Evolutionary conservation across 2,329 filamentous ascomycete genomes (phyloP), one percentile per base, ranked within the genome.

Genomic region (Tolypocladium sp.): DNA sequence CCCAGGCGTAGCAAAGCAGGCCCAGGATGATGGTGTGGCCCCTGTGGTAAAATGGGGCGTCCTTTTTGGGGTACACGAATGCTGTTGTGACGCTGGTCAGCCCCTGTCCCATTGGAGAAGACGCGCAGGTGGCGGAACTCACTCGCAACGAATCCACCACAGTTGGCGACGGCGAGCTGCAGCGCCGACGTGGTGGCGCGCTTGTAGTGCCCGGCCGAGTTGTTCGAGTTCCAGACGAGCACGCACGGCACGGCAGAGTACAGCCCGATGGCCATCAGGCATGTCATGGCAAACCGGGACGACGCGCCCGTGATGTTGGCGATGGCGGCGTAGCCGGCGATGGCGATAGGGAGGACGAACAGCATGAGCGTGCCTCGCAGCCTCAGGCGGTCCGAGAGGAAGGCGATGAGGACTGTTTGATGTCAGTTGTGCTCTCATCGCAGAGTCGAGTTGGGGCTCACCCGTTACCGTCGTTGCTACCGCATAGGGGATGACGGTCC

Each of bases 151-250:
- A 89, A 87, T 0, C 86, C 86, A 53, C 86, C 86, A 9, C 79
- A 82, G 63, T 90, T 89, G 0, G 86, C 86, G 63, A 89, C 82
- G 1, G 82, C 82, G 33, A 89, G 74, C 69, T 89, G 86, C 64
- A 89, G 65, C 0, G 82, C 87, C 1, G 82, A 82, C 0, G 86
- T 86, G 0, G 86, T 89, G 0, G 87, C 86, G 17, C 87, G 75
- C 69, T 89, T 90, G 67, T 89, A 89, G 67, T 90, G 86, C 0
- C 83, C 85, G 0, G 85, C 84, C 0, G 81, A 85, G 67, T 89
- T 89, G 67, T 88, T 88, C 2, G 82, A 82, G 62, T 85, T 82
- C 85, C 86, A 89, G 1, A 81, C 85, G 12, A 89, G 72, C 3
- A 87, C 80, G 22, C 80, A 82, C 0, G 86, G 85, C 0, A 88